Base-by-base conservation (phyloP, 164 flowering plant genomes). In the Paratinospora sagittata region DNA sequence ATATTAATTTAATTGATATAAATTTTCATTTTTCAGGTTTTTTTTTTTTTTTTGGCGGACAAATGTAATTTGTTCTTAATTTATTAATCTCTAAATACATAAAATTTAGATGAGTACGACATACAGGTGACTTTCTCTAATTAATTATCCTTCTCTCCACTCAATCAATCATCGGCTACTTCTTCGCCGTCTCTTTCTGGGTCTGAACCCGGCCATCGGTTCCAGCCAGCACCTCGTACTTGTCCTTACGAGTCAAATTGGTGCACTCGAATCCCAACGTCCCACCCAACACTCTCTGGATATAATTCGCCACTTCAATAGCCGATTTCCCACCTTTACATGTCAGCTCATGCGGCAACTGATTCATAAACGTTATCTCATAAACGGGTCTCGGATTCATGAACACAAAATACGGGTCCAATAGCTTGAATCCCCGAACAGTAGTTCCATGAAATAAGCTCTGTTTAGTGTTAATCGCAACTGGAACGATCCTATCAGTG, bases 371-470 rank as follows among this genome's bases (percentile, higher is more conserved):
- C 0, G 94, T 91, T 78, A 91, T 82, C 82, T 89, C 94, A 43
- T 84, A 89, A 0, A 86, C 82, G 0, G 97, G 97, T 80, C 77
- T 87, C 0, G 97, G 97, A 49, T 91, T 91, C 94, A 89, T 89
- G 87, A 84, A 89, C 79, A 85, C 85, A 65, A 86, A 91, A 69
- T 91, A 89, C 2, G 97, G 94, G 65, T 91, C 97, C 81, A 89
- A 49, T 3, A 82, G 23, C 66, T 91, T 91, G 77, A 80, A 75
- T 21, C 97, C 97, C n/a, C n/a, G n/a, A n/a, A n/a, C n/a, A n/a
- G n/a, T n/a, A n/a, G n/a, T n/a, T n/a, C n/a, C n/a, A n/a, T n/a
- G n/a, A n/a, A n/a, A n/a, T n/a, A n/a, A n/a, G n/a, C n/a, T n/a
- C n/a, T n/a, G n/a, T n/a, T n/a, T n/a, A n/a, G n/a, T n/a, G n/a